phyloP scores from a whole-genome alignment of 352 stramenopile species.

The Thraustotheca clavata region DNA sequence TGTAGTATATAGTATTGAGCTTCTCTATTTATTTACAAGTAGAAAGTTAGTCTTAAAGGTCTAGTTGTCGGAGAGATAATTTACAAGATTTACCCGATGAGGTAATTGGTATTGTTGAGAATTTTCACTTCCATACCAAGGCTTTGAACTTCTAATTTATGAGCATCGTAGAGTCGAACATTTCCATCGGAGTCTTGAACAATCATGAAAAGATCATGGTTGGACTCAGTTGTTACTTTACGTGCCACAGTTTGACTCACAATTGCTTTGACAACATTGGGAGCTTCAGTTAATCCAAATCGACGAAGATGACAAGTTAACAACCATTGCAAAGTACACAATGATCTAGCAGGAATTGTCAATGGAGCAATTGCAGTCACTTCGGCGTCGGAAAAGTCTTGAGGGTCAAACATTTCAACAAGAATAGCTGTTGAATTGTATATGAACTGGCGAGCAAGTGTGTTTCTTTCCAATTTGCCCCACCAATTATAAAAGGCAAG shows the following conservation, averaged over 20 bases:
- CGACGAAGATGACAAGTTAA: conserved; percentile 8
- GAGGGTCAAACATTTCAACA: background rate
- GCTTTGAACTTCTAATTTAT: background rate
- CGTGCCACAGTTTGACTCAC: background rate
- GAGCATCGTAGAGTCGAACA: conserved; percentile 3
- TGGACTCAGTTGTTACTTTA: background rate
- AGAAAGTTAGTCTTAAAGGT: background rate
- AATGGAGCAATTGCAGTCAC: background rate
- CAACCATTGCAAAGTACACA: conserved; percentile 20
- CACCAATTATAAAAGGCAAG: background rate
- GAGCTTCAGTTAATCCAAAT: conserved; percentile 15
- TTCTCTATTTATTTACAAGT: too few relatives aligned
- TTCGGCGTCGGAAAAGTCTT: background rate
- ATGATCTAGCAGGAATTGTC: background rate
- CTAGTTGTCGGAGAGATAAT: background rate
- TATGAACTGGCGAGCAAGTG: conserved; percentile 7
- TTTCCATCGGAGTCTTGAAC: conserved; percentile 14
- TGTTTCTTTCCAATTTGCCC: background rate
- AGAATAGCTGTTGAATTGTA: conserved; percentile 21
- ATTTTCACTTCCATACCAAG: conserved; percentile 19
- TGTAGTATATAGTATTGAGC: too few relatives aligned
- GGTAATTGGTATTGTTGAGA: background rate
- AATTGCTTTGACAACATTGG: background rate
- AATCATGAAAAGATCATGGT: conserved; percentile 11
- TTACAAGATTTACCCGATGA: background rate